phyloP scores from a whole-genome alignment of 225 moss, liverwort and hornwort species.

The Sphagnum tenellum region DNA sequence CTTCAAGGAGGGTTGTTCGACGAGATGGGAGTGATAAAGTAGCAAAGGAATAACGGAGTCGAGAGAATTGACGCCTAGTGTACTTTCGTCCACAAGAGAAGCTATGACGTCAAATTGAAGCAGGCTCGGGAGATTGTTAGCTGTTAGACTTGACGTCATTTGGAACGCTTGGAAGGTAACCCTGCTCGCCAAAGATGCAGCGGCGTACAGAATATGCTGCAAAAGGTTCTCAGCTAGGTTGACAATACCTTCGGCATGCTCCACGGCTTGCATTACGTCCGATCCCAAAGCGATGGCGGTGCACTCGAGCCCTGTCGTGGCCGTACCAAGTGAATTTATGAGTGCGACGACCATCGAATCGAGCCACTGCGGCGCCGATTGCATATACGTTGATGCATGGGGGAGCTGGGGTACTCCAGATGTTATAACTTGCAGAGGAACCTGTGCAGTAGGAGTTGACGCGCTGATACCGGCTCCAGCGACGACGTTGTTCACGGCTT shows the following conservation, averaged over 20 bases:
- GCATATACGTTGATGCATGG: constrained; percentile 5
- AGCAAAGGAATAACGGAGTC: constrained; percentile 9
- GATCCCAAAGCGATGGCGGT: constrained; percentile 39
- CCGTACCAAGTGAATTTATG: not conserved
- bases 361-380: constrained; percentile 9
- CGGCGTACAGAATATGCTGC: constrained; percentile 9
- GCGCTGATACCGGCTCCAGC: not conserved
- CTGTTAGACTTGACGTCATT: constrained; percentile 3
- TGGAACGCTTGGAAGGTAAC: constrained; percentile 6
- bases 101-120: not conserved
- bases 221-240: constrained; percentile 16
- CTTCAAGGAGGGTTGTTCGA: too few relatives aligned
- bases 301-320: constrained; percentile 33
- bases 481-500: constrained; percentile 15
- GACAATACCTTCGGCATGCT: constrained; percentile 41
- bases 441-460: constrained; percentile 1
- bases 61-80: constrained; percentile 14
- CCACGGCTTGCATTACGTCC: constrained; percentile 40
- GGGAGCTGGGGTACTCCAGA: too few relatives aligned
- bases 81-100: constrained; percentile 11
- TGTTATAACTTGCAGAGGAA: not conserved
- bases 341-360: constrained; percentile 1
- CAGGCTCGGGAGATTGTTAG: not conserved
- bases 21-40: too few relatives aligned
- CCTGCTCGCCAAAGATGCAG: constrained; percentile 8